A percentile compares a stretch with the other conserved stretches of the same genome.
Conservation (phyloP, 192 early-diverging fungal species). For the Linderina pennispora region DNA sequence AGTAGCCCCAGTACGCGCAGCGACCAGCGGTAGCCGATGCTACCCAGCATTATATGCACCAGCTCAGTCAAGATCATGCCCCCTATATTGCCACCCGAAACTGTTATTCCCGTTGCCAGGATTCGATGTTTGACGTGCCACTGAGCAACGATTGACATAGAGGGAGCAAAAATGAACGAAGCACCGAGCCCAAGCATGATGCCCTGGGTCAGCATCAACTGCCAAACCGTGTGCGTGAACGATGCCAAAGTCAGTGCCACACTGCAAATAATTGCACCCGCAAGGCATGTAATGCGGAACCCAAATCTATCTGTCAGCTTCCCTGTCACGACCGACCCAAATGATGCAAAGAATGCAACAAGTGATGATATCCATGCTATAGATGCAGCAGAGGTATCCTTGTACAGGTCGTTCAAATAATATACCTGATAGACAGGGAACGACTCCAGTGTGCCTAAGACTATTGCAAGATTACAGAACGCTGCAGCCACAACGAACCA, state of each 20-base stretch:
- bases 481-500: constrained; percentile 5
- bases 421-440: constrained; percentile 9
- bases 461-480: constrained; percentile 2
- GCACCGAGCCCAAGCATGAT: constrained; percentile 63
- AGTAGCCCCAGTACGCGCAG: constrained; percentile 7
- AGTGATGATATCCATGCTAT: constrained; percentile 14
- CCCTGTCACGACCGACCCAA: constrained; percentile 10
- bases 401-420: constrained; percentile 5
- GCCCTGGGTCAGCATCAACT: constrained; percentile 62
- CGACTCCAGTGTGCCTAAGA: constrained; percentile 8
- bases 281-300: constrained; percentile 1
- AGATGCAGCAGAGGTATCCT: constrained; percentile 1
- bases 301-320: constrained; percentile 4
- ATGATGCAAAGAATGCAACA: constrained; percentile 11
- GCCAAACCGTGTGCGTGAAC: constrained; percentile 45
- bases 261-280: constrained; percentile 2
- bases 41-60: constrained; percentile 44
- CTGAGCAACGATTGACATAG: constrained; percentile 55
- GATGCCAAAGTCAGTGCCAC: constrained; percentile 6
- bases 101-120: constrained; percentile 62
- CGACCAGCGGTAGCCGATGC: constrained; percentile 10
- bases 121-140: constrained; percentile 60
- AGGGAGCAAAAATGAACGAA: constrained; percentile 59
- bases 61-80: constrained; percentile 54
- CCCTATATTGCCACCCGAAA: constrained; percentile 63